Base-by-base conservation (phyloP, 768 basidiomycete species). In the Rhizopogon sp. region DNA sequence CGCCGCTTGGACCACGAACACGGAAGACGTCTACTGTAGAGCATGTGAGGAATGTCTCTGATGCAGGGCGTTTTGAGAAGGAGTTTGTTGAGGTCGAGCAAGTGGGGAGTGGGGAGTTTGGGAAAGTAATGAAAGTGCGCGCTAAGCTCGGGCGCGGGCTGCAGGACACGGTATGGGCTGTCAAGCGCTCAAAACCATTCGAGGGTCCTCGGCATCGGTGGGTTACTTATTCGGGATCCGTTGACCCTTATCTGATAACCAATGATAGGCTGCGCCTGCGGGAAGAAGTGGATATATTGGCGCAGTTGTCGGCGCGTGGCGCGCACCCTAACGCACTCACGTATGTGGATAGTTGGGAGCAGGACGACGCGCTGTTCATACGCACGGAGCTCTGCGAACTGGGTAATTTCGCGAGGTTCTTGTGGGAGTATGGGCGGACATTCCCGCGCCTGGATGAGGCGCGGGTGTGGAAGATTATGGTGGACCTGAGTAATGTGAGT, bases 321-420 rank as follows among this genome's bases (percentile, higher is more conserved):
- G 69, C 62, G 28, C 89, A 93, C 70, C 82, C 88, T 0, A 93
- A 97, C 70, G 85, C 98, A 14, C 79, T 99, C 35, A 80, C 80
- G 16, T 96, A 94, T 64, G 77, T 93, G 57, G 93, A 97, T 72
- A 94, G 92, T 59, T 98, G 97, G 97, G 97, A 99, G 71, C 87
- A 97, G 67, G 83, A 87, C 51, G 86, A 90, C 50, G 79, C 82
- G 47, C 74, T 98, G 25, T 98, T 81, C 72, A 98, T 99, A 63
- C 90, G 87, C 62, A 98, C 97, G 3, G 93, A 96, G 67, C 80
- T 99, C 37, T 98, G 97, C 73, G 88, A 88, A 66, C 80, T 89
- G 62, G 97, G 97, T 58, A 97, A 93, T 72, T 83, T 99, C 61
- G 85, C 86, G 4, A 84, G 80, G 60, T 98, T 98, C 77, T 75